Conservation (phyloP, 1,284 basidiomycete species). For the Porodaedalea pini region DNA sequence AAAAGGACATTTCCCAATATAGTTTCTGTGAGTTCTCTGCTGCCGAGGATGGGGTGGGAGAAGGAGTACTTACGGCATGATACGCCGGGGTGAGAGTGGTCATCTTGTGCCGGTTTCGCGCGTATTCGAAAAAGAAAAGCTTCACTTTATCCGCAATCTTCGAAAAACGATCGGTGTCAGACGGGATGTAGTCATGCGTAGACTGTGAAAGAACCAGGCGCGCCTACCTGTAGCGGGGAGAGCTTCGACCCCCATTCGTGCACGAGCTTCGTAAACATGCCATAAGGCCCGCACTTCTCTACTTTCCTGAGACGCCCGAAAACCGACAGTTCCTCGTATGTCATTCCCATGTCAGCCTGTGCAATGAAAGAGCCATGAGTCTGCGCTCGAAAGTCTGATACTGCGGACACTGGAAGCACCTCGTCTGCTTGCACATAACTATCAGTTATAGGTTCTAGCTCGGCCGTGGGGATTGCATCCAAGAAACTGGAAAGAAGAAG, state of each 20-base stretch:
- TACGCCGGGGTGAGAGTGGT: slow-evolving; percentile 96
- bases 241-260: slow-evolving; percentile 87
- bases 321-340: slow-evolving; percentile 93
- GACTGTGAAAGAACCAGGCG: background rate
- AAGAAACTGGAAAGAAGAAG: slow-evolving; percentile 63
- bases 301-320: slow-evolving; percentile 94
- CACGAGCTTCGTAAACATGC: slow-evolving; percentile 92
- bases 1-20: background rate
- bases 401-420: slow-evolving; percentile 37
- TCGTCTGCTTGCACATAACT: slow-evolving; percentile 96
- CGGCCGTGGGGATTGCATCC: slow-evolving; percentile 89
- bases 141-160: slow-evolving; percentile 98
- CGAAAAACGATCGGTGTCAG: slow-evolving; percentile 5
- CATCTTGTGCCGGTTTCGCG: slow-evolving; percentile 98
- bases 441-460: slow-evolving; percentile 93
- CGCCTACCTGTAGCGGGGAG: slow-evolving; percentile 71
- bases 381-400: background rate
- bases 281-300: slow-evolving; percentile 95
- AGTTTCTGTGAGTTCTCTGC: slow-evolving; percentile 7
- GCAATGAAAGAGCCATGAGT: background rate
- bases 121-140: slow-evolving; percentile 95
- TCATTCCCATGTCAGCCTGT: slow-evolving; percentile 98
- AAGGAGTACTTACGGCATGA: slow-evolving; percentile 72
- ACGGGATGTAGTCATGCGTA: background rate
- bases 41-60: slow-evolving; percentile 11